Evolutionary conservation across 352 stramenopile genomes (phyloP), one percentile per base, ranked within the genome.

Genomic region (Phytophthora sansomeana): DNA sequence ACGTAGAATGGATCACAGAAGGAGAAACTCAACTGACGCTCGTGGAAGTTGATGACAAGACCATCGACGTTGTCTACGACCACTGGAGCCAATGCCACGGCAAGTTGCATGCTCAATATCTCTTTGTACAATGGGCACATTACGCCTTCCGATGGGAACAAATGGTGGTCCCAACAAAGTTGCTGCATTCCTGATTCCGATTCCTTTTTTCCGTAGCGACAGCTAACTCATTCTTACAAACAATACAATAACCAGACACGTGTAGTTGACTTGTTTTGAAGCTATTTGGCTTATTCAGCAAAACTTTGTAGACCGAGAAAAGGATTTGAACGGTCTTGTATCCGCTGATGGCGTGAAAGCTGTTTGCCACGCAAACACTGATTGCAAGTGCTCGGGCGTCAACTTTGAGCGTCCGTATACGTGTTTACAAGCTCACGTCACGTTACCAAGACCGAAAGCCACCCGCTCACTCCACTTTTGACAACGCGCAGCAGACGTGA

Each of bases 71-170:
- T 3, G 39, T 72, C 17, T 77, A 72, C 42, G 59, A 77, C 30
- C 67, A 77, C 36, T 75, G 54, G 43, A 46, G 58, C 10, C 41
- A n/a, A 13, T 81, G 69, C 28, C 32, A 78, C n/a, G 84, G 38
- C 36, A 53, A 64, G 8, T 8, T 62, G 35, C 75, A 84, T 24
- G 76, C 79, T 11, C 63, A 74, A 39, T 81, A 78, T 38, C 17
- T 84, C 14, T 75, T 88, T 58, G 61, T 85, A 28, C 77, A 88
- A 29, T 82, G 69, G 47, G 67, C 74, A 14, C 61, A 68, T 44
- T 81, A 85, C 28, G 68, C 78, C 19, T 64, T 80, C 1, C 54
- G 67, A 5, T 67, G 41, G 50, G 59, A 67, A 26, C 59, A 67
- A 67, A 59, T 47, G 30, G 33, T 67, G 1, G 2, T 62, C 4